Conservation (phyloP, 176 grass and related monocot species). For the Tillandsia fasciculata region DNA sequence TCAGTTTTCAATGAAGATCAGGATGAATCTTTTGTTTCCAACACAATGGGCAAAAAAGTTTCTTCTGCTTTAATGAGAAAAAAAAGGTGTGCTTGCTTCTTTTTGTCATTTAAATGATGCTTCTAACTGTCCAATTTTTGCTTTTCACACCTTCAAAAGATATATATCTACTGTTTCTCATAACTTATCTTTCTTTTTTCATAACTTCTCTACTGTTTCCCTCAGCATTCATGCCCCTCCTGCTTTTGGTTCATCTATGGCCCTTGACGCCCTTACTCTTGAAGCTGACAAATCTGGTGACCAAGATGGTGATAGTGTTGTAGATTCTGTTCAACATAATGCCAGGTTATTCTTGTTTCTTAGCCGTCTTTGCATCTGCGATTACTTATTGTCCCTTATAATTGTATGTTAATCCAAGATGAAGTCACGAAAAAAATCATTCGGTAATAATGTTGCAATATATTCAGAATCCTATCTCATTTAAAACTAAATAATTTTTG, state of each 20-base stretch:
- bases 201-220: not conserved
- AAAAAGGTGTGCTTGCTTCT: conserved; percentile 45
- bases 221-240: conserved; percentile 80
- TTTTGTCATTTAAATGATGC: conserved; percentile 10
- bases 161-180: not conserved
- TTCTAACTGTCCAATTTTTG: not conserved
- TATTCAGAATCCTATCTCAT: not conserved
- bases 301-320: conserved; percentile 46
- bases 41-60: conserved; percentile 52
- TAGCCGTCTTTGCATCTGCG: conserved; percentile 1
- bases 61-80: conserved; percentile 50
- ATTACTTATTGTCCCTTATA: not conserved
- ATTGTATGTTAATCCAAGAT: not conserved
- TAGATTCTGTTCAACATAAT: conserved; percentile 37
- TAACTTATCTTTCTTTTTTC: not conserved
- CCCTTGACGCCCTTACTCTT: conserved; percentile 79
- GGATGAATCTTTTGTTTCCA: conserved; percentile 49
- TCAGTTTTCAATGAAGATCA: conserved; percentile 57
- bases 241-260: conserved; percentile 86
- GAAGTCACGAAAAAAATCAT: not conserved
- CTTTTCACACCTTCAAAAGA: not conserved
- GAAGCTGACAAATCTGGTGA: conserved; percentile 50
- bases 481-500: not conserved
- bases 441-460: not conserved
- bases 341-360: conserved; percentile 39